Conservation (phyloP, 2,329 filamentous ascomycete genomes). For the Apiospora saccharicola region DNA sequence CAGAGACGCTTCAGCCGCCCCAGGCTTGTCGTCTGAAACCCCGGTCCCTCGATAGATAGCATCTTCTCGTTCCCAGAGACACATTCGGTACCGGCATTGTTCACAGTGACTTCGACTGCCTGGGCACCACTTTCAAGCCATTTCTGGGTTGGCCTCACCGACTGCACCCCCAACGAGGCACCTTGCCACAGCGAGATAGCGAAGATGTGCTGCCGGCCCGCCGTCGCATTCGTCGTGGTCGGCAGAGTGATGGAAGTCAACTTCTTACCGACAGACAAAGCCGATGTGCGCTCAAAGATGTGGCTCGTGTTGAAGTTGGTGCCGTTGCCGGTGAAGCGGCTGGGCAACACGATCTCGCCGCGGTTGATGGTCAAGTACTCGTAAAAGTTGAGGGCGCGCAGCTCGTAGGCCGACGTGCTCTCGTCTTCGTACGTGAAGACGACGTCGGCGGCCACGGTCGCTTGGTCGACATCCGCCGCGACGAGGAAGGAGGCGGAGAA, state of each 20-base stretch:
- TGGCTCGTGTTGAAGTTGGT: conserved; percentile 52
- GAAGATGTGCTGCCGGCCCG: conserved; percentile 49
- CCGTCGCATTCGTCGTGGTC: conserved; percentile 43
- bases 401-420: conserved; percentile 47
- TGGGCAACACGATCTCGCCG: conserved; percentile 54
- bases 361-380: conserved; percentile 53
- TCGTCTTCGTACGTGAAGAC: conserved; percentile 53
- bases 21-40: conserved; percentile 52
- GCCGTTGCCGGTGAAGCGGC: conserved; percentile 48
- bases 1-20: conserved; percentile 45
- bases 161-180: conserved; percentile 41
- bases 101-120: conserved; percentile 47
- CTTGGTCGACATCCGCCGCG: conserved; percentile 48
- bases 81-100: conserved; percentile 46
- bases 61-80: conserved; percentile 38
- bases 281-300: conserved; percentile 53
- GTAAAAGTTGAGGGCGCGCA: conserved; percentile 54
- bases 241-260: conserved; percentile 51
- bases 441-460: conserved; percentile 49
- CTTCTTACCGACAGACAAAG: conserved; percentile 46
- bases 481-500: conserved; percentile 54
- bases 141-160: conserved; percentile 48
- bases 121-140: conserved; percentile 42
- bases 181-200: conserved; percentile 44
- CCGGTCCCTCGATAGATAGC: conserved; percentile 39